These are phyloP conservation scores for Eucalyptus lansdowneana DNA, from an alignment of 345 rosid species.

Conservation along the genomic window DNA sequence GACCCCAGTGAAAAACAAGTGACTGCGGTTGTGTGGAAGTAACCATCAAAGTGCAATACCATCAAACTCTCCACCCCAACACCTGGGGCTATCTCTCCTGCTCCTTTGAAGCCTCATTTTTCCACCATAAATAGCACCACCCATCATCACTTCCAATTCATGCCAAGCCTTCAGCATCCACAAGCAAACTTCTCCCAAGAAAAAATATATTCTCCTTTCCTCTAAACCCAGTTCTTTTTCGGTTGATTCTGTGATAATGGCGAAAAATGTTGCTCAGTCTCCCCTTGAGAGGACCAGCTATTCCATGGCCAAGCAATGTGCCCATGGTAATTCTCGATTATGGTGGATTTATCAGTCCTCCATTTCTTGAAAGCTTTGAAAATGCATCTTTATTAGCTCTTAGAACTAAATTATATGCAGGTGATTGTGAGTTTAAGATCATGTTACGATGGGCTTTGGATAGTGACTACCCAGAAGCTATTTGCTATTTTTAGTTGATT, in stretches of 20 bases:
- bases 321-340: constrained; percentile 27
- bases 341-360: neutral
- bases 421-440: neutral
- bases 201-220: neutral
- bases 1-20: neutral
- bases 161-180: neutral
- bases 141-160: neutral
- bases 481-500: neutral
- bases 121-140: neutral
- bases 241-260: neutral
- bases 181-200: neutral
- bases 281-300: constrained; percentile 29
- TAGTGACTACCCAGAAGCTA: neutral
- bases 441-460: neutral
- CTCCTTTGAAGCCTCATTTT: neutral
- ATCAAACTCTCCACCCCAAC: neutral
- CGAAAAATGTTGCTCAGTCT: constrained; percentile 29
- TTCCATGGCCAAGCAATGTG: constrained; percentile 54
- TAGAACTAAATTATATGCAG: neutral
- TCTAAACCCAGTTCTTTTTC: neutral
- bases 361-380: neutral
- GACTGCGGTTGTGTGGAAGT: neutral
- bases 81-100: neutral
- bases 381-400: neutral
- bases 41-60: neutral